Conservation (phyloP, 306 rosid species). For the Calophaca sinica region DNA sequence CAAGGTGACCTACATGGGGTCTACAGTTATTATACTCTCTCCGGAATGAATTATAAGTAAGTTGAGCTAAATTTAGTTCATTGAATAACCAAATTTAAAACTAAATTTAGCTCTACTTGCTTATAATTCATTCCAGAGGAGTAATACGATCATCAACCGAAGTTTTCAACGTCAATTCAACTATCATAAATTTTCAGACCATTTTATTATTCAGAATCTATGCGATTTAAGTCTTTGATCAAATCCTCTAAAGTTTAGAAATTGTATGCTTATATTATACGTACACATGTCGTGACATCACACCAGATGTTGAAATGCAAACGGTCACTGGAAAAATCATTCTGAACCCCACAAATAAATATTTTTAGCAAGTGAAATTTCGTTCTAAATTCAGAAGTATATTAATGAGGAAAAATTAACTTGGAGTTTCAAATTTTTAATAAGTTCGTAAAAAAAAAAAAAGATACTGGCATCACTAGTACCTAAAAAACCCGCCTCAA, state of each 20-base stretch:
- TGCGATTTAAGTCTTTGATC: slow-evolving; percentile 19
- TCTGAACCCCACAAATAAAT: background rate
- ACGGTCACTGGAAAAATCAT: slow-evolving; percentile 9
- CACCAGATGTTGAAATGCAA: slow-evolving; percentile 46
- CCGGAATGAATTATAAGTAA: too few species aligned
- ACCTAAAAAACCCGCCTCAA: too few species aligned
- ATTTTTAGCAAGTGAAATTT: too few species aligned
- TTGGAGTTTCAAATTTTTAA: background rate
- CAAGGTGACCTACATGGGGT: slow-evolving; percentile 15
- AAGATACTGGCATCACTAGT: too few species aligned
- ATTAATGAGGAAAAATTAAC: background rate
- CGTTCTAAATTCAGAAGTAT: too few species aligned
- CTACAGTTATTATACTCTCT: background rate
- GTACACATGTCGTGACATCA: slow-evolving; percentile 23
- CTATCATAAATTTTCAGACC: slow-evolving; percentile 39
- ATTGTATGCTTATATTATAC: background rate
- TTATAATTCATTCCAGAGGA: too few species aligned
- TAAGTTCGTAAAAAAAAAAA: too few species aligned
- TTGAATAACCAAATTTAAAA: too few species aligned
- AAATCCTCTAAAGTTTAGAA: background rate
- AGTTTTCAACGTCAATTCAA: slow-evolving; percentile 41
- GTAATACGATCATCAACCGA: background rate
- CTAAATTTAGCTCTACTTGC: too few species aligned
- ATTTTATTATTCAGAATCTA: slow-evolving; percentile 6
- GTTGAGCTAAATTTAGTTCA: too few species aligned